Conservation (phyloP, 2,329 filamentous ascomycete species). For the Polytolypa hystricis region DNA sequence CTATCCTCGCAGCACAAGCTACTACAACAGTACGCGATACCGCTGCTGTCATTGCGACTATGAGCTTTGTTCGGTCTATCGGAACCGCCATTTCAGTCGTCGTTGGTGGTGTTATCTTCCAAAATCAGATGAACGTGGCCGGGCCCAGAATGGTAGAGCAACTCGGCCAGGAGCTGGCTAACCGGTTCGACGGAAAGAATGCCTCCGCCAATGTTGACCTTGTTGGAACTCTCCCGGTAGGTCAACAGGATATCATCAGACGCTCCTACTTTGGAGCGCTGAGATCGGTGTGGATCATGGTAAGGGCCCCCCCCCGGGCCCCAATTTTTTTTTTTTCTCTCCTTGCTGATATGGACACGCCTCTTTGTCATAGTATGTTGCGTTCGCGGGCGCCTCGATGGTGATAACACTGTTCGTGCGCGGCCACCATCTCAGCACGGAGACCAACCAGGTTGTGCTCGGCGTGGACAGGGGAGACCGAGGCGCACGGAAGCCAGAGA, state of each 20-base stretch:
- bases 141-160: conserved; percentile 33
- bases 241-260: neutral
- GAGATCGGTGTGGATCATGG: neutral
- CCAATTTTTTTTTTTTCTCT: no score
- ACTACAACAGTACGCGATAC: conserved; percentile 38
- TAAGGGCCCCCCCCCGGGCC: no score
- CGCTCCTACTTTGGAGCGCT: neutral
- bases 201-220: conserved; percentile 39
- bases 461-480: neutral
- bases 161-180: conserved; percentile 19
- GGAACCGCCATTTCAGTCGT: conserved; percentile 59
- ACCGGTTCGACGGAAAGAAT: conserved; percentile 29
- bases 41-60: conserved; percentile 42
- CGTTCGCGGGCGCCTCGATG: neutral
- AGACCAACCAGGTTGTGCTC: neutral
- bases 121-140: conserved; percentile 57
- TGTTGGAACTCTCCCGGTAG: no score
- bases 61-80: conserved; percentile 52
- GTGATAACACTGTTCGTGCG: neutral
- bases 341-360: neutral
- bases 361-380: neutral
- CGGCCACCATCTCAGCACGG: neutral
- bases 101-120: conserved; percentile 67
- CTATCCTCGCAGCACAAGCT: conserved; percentile 47
- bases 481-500: neutral